These are phyloP conservation scores for Fusarium denticulatum DNA, from an alignment of 2,329 filamentous ascomycete genomes.

Conservation along the genomic window DNA sequence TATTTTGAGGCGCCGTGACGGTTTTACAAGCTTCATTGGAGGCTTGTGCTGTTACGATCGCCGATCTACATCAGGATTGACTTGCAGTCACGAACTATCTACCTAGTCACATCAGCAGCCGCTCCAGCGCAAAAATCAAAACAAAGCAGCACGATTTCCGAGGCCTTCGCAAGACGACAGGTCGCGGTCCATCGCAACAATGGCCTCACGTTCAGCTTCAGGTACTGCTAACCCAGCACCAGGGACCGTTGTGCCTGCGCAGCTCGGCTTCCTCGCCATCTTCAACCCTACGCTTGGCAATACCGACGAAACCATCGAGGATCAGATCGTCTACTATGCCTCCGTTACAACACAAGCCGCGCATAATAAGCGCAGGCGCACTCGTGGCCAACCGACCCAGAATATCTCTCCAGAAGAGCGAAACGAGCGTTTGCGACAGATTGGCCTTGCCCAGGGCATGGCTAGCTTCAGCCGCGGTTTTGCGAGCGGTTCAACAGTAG, in stretches of 20 bases:
- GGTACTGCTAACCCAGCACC: conserved; percentile 28
- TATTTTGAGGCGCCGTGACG: conserved; percentile 11
- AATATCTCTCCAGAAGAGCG: conserved; percentile 69
- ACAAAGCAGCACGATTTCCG: not conserved
- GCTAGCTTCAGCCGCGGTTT: conserved; percentile 92
- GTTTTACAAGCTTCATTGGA: conserved; percentile 17
- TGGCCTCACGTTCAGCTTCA: conserved; percentile 29
- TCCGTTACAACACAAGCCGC: conserved; percentile 62
- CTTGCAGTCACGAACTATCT: not conserved
- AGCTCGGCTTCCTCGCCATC: conserved; percentile 90
- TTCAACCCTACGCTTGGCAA: conserved; percentile 87
- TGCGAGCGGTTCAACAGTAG: conserved; percentile 77
- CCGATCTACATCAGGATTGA: conserved; percentile 20
- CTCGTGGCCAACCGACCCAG: conserved; percentile 54
- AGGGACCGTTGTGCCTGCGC: conserved; percentile 68
- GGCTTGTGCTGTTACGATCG: conserved; percentile 9
- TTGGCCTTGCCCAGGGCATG: conserved; percentile 97
- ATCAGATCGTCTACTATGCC: conserved; percentile 95
- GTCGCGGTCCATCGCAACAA: not conserved
- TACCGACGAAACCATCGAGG: conserved; percentile 67
- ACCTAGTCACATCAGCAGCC: not conserved
- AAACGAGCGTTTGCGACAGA: conserved; percentile 89
- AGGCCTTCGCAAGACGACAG: not conserved
- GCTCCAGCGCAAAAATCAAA: conserved; percentile 4
- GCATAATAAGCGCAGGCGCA: conserved; percentile 54